Conservation (phyloP, 192 early-diverging fungal genomes). For the Lobosporangium transversale region DNA sequence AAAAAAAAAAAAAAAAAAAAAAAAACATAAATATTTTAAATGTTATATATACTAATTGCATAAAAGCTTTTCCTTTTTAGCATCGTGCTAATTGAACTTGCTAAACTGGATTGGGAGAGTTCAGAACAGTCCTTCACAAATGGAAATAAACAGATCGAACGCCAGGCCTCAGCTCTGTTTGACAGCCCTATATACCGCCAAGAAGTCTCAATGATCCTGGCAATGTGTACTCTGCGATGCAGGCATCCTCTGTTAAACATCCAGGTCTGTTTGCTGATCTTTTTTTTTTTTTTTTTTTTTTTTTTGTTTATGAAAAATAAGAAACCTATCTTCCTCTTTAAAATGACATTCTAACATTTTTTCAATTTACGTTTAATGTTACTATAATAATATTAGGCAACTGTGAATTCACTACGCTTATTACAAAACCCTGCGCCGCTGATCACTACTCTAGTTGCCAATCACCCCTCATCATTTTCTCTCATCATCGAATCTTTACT, state of each 20-base stretch:
- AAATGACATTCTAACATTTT: background rate
- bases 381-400: no score
- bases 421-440: conserved; percentile 26
- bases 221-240: conserved; percentile 19
- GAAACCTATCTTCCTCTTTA: background rate
- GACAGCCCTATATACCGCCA: conserved; percentile 28
- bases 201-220: conserved; percentile 15
- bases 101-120: background rate
- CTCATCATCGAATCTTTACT: conserved; percentile 26
- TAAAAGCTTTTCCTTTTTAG: background rate
- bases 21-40: no score
- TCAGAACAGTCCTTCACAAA: background rate
- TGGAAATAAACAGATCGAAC: background rate
- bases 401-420: conserved; percentile 13
- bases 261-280: conserved; percentile 34
- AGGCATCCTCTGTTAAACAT: conserved; percentile 19
- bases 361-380: background rate
- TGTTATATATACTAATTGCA: no score
- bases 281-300: no score
- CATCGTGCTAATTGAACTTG: conserved; percentile 27
- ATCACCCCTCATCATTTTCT: conserved; percentile 24
- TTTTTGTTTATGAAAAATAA: background rate
- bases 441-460: conserved; percentile 27
- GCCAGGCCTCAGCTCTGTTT: background rate
- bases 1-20: no score